Base-by-base conservation (phyloP, 208 protist species). In the Acanthamoeba healyi region DNA sequence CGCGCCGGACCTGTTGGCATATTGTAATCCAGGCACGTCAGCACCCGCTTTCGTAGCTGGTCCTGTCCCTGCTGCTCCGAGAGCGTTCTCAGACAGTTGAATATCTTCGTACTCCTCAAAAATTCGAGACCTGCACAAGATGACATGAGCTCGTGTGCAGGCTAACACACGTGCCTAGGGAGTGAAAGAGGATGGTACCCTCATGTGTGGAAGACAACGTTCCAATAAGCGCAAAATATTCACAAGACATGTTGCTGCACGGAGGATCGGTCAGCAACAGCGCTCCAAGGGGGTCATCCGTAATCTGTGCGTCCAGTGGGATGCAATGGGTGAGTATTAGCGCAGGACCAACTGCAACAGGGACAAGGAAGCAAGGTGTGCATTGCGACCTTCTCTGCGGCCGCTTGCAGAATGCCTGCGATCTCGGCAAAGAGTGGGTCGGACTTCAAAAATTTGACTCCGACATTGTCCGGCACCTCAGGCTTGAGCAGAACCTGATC, bases 171-270 rank as follows among this genome's bases (percentile, higher is more conserved):
- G 51, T n/a, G 12, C 17, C 26, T 19, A 9, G 26, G 29, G 74
- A 54, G 34, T 3, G 5, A 86, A n/a, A 29, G 7, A n/a, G 24
- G n/a, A 14, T 0, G 2, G 22, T n/a, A 79, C 88, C 88, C n/a
- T 93, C 88, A 29, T 72, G 36, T 26, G 61, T 58, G 24, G 63
- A 81, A 2, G 63, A 81, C 24, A 96, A 29, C 12, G 94, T 96
- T 4, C 95, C 95, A 26, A 96, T 84, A 65, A 96, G 94, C 6
- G 95, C 89, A 44, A 96, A 96, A n/a, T 96, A 96, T 70, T 96
- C 95, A 56, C 94, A 42, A 34, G 95, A 79, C 95, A 96, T 96
- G 14, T 77, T 96, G 49, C 93, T 95, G 0, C 84, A 67, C 4
- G 94, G 81, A 38, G 38, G 29, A 34, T 46, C 40, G 61, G 49